Conservation (phyloP, 805 yeast genomes). For the Cyberlindnera japonica region DNA sequence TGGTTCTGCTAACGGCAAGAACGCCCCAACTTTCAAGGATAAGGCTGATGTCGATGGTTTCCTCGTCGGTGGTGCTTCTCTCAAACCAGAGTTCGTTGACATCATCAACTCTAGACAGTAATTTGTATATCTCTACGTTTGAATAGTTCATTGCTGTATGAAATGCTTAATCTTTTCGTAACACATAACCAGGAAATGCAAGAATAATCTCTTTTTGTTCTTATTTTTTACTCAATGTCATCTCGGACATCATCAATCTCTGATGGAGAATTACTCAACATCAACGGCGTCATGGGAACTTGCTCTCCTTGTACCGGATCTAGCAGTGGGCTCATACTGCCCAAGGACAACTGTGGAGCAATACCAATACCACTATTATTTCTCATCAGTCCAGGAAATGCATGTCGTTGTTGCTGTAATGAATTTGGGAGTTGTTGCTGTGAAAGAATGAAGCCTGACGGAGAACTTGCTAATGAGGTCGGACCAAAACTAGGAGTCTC, state of each 20-base stretch:
- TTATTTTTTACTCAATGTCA: not conserved
- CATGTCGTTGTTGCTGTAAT: slow-evolving; percentile 16
- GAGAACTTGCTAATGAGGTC: slow-evolving; percentile 22
- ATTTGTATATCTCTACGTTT: slow-evolving; percentile 10
- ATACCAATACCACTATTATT: slow-evolving; percentile 8
- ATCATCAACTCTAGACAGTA: slow-evolving; percentile 89
- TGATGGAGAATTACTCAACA: slow-evolving; percentile 11
- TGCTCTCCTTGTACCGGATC: slow-evolving; percentile 18
- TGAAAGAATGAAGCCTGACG: slow-evolving; percentile 21
- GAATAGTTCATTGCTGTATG: not conserved
- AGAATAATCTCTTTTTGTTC: not conserved
- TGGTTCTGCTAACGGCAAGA: slow-evolving; percentile 96
- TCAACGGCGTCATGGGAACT: slow-evolving; percentile 27
- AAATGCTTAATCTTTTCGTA: not conserved
- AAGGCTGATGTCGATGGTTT: slow-evolving; percentile 95
- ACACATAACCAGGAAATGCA: not conserved
- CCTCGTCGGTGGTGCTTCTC: slow-evolving; percentile 98
- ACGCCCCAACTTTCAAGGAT: slow-evolving; percentile 85
- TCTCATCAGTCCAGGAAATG: slow-evolving; percentile 15
- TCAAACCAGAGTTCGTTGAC: slow-evolving; percentile 96
- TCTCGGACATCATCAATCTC: slow-evolving; percentile 1
- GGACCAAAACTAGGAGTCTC: slow-evolving; percentile 26
- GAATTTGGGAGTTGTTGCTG: slow-evolving; percentile 22
- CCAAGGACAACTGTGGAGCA: slow-evolving; percentile 1
- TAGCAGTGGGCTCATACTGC: slow-evolving; percentile 23